A percentile compares a stretch with the other conserved stretches of the same genome.
Evolutionary conservation across 73 alveolate species (phyloP).

Genomic region (Tetrahymena malaccensis): DNA sequence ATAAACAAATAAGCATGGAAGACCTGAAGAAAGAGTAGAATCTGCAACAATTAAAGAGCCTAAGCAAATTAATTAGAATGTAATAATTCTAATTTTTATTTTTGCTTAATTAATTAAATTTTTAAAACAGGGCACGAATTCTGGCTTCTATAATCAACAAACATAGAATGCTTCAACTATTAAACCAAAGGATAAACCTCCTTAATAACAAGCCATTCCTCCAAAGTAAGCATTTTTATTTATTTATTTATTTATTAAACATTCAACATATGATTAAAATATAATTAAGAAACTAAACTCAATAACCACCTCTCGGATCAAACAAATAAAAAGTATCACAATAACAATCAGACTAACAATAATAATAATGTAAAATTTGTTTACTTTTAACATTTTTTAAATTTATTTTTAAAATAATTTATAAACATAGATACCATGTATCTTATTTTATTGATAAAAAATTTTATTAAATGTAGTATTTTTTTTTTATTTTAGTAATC

Average conservation of each 20-base stretch:
- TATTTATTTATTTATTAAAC: not conserved
- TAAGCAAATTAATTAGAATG: not conserved
- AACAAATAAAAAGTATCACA: not conserved
- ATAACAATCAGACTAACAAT: not conserved
- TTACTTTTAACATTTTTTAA: too few species aligned
- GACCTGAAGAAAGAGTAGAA: constrained; percentile 8
- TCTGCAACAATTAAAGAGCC: constrained; percentile 23
- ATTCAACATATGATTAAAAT: not conserved
- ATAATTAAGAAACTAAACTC: not conserved
- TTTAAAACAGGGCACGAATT: not conserved
- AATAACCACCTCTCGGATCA: not conserved
- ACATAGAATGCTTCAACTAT: not conserved
- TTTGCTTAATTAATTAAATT: not conserved
- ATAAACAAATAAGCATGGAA: not conserved
- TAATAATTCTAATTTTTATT: not conserved
- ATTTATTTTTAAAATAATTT: too few species aligned
- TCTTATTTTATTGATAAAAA: too few species aligned
- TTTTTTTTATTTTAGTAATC: too few species aligned
- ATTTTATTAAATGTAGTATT: too few species aligned
- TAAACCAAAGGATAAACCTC: not conserved
- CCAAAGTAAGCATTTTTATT: not conserved
- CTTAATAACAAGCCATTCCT: not conserved
- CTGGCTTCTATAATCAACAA: not conserved
- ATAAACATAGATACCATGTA: too few species aligned
- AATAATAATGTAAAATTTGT: not conserved